A percentile compares a stretch with the other conserved stretches of the same genome.
phyloP scores from a whole-genome alignment of 1,284 basidiomycete species.

The Irpex sp. region DNA sequence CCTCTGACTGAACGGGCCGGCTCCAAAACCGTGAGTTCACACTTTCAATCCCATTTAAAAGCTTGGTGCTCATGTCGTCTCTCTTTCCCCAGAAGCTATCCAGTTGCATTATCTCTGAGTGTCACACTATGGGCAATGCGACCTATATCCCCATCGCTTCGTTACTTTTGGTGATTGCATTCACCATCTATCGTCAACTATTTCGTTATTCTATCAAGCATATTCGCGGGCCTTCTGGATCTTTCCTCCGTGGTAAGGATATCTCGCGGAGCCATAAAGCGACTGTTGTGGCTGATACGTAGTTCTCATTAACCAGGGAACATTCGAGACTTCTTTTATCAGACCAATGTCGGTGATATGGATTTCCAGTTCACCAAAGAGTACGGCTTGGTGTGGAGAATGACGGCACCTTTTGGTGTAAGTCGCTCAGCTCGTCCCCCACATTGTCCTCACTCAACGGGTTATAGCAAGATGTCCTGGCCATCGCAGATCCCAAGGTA shows the following conservation, averaged over 20 bases:
- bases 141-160: neutral
- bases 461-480: constrained; percentile 12
- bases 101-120: neutral
- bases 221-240: constrained; percentile 3
- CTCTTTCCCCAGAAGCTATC: too few species aligned
- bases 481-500: constrained; percentile 13
- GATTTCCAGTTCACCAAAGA: constrained; percentile 27
- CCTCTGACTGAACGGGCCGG: neutral
- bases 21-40: neutral
- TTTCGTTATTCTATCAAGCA: constrained; percentile 3
- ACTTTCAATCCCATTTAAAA: neutral
- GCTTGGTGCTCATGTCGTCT: too few species aligned
- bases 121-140: neutral
- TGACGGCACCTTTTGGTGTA: constrained; percentile 6
- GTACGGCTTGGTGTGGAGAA: constrained; percentile 30
- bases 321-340: constrained; percentile 13
- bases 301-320: constrained; percentile 8
- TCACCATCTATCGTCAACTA: neutral
- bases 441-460: neutral
- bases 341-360: constrained; percentile 29
- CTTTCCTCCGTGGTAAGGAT: constrained; percentile 8
- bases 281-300: too few species aligned
- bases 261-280: neutral
- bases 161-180: neutral
- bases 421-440: neutral